Evolutionary conservation across 2,329 filamentous ascomycete genomes (phyloP), one percentile per base, ranked within the genome.

Genomic region (Aspergillus amoenus): DNA sequence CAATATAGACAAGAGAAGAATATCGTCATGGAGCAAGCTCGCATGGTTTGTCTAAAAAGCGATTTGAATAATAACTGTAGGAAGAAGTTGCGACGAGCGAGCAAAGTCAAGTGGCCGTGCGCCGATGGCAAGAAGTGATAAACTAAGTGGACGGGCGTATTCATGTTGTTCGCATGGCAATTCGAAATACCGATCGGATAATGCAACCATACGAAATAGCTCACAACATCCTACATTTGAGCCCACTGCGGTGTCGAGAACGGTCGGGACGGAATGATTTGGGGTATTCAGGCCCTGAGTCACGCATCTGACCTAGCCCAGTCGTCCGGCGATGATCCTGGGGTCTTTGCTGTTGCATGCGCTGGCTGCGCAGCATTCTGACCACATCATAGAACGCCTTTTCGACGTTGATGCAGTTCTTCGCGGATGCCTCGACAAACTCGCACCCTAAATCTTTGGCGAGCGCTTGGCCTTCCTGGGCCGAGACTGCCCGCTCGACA

Each of bases 371-470:
- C 64, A 99, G 81, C 74, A 94, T 90, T 65, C 94, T 83, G 54
- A 97, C 94, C 7, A 99, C 94, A 71, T 99, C 94, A 77, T 96
- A 97, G 72, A 99, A 97, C 32, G 92, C 93, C 81, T 96, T 97
- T 76, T 96, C 94, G 53, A 97, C 93, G 70, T 97, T 97, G 81
- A 97, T 92, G 78, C 93, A 96, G 74, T 96, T 97, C 80, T 97
- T 97, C 37, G 93, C 93, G 6, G 93, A 97, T 2, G 93, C 93
- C 76, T 97, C 93, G 66, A 97, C 92, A 68, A 97, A 97, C 67
- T 97, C 93, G 78, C 94, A 97, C 61, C 91, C 91, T 40, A 99
- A 81, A 69, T 97, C 91, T 68, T 93, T 89, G 55, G 94, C 93
- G 40, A 97, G 80, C 52, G 93, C 92, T 65, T 91, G 90, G 15